A percentile compares a stretch with the other conserved stretches of the same genome.
These are phyloP conservation scores for Phoenix roebelenii DNA, from an alignment of 176 grass and related monocot species.

Conservation along the genomic window DNA sequence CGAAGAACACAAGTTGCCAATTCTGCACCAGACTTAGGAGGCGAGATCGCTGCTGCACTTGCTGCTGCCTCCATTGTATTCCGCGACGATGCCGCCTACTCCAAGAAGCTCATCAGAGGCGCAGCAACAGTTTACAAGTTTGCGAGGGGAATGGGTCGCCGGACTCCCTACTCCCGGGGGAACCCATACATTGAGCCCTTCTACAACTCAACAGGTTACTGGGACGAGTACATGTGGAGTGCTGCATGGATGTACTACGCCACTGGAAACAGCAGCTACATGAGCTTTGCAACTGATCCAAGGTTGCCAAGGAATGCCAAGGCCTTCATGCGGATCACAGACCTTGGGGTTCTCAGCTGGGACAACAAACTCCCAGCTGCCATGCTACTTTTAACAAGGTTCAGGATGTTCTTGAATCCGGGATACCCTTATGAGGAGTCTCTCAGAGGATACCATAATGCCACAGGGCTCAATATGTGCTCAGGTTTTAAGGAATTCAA, in stretches of 20 bases:
- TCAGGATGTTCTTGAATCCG: constrained; percentile 86
- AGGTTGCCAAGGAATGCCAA: constrained; percentile 64
- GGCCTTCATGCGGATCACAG: constrained; percentile 43
- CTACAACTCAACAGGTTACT: constrained; percentile 86
- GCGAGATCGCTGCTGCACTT: constrained; percentile 70
- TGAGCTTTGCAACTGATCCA: constrained; percentile 72
- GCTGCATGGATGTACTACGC: constrained; percentile 97
- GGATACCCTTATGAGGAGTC: constrained; percentile 92
- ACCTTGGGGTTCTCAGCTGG: constrained; percentile 88
- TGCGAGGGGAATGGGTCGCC: constrained; percentile 35
- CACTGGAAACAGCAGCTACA: constrained; percentile 69
- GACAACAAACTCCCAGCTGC: constrained; percentile 96
- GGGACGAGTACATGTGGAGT: constrained; percentile 99
- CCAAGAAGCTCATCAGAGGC: constrained; percentile 57
- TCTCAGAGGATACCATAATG: constrained; percentile 61
- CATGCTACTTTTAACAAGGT: constrained; percentile 54
- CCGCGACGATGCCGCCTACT: constrained; percentile 68
- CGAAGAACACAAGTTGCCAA: constrained; percentile 21
- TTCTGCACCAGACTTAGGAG: constrained; percentile 60
- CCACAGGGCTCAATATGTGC: constrained; percentile 69
- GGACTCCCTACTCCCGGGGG: constrained; percentile 44
- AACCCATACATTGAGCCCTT: constrained; percentile 40
- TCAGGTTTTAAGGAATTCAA: constrained; percentile 50
- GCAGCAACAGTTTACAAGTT: constrained; percentile 73
- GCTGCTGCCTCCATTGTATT: constrained; percentile 89